Evolutionary conservation across 208 protist genomes (phyloP).

Genomic region (Angomonas ambiguus): DNA sequence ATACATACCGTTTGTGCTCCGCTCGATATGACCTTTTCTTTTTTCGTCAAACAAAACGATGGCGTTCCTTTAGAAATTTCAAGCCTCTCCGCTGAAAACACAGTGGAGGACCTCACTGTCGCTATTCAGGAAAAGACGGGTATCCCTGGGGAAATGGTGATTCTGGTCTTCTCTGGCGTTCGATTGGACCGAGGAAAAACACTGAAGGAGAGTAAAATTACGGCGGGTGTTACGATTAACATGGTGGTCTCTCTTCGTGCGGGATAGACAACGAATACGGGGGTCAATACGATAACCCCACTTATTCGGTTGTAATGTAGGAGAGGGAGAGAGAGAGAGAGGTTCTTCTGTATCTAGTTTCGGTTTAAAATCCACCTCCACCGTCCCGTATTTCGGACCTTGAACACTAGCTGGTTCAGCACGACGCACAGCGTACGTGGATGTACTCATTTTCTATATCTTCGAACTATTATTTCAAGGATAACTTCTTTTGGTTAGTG

Average conservation of each 20-base stretch:
- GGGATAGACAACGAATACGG: constrained; percentile 4
- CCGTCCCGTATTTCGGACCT: too few relatives aligned
- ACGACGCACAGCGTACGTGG: too few relatives aligned
- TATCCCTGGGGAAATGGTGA: constrained; percentile 77
- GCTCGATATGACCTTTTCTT: constrained; percentile 43
- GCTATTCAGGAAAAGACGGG: constrained; percentile 77
- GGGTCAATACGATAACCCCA: too few relatives aligned
- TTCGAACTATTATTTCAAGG: too few relatives aligned
- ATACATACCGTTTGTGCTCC: too few relatives aligned
- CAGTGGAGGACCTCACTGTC: constrained; percentile 69
- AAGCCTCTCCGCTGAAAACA: constrained; percentile 72
- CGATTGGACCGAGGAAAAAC: constrained; percentile 65
- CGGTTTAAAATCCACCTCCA: too few relatives aligned
- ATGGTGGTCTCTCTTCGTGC: constrained; percentile 80
- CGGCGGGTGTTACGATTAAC: constrained; percentile 60
- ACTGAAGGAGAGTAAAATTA: constrained; percentile 53
- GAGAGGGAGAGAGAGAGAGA: too few relatives aligned
- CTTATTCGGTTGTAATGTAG: too few relatives aligned
- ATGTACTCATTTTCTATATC: too few relatives aligned
- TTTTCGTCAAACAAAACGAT: constrained; percentile 48
- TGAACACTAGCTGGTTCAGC: too few relatives aligned
- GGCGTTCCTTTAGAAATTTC: constrained; percentile 66
- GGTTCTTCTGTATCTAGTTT: too few relatives aligned
- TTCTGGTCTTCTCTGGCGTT: constrained; percentile 71
- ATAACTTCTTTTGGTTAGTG: too few relatives aligned